A percentile compares a stretch with the other conserved stretches of the same genome.
Evolutionary conservation across 2,329 filamentous ascomycete species (phyloP).

Genomic region (Mycosphaerella sp.): DNA sequence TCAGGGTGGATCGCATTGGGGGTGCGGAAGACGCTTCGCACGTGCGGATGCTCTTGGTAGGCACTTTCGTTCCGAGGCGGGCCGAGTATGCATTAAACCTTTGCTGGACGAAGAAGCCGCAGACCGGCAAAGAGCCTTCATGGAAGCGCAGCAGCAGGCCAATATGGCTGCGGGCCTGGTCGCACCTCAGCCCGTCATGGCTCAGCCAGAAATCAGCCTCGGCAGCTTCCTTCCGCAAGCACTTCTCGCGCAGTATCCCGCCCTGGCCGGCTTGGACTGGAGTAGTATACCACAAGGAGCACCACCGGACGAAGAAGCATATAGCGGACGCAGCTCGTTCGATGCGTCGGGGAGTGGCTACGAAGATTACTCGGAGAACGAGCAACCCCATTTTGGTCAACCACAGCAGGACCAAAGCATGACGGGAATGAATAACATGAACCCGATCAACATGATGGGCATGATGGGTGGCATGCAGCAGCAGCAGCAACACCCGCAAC

Average conservation of each 20-base stretch:
- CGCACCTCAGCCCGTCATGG: slow-evolving; percentile 29
- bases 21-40: slow-evolving; percentile 86
- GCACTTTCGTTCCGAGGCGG: slow-evolving; percentile 88
- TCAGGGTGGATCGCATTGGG: slow-evolving; percentile 77
- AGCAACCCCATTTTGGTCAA: slow-evolving; percentile 24
- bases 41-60: slow-evolving; percentile 83
- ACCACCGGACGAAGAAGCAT: slow-evolving; percentile 39
- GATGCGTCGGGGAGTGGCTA: slow-evolving; percentile 59
- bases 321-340: slow-evolving; percentile 72
- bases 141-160: slow-evolving; percentile 52
- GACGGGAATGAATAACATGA: slow-evolving; percentile 16
- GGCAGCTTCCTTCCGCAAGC: slow-evolving; percentile 74
- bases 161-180: slow-evolving; percentile 39
- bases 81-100: slow-evolving; percentile 94
- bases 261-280: slow-evolving; percentile 87
- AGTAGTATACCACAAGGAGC: slow-evolving; percentile 58
- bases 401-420: slow-evolving; percentile 19
- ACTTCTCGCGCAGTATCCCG: slow-evolving; percentile 84
- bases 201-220: slow-evolving; percentile 43
- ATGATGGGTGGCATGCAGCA: slow-evolving; percentile 20
- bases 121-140: slow-evolving; percentile 68
- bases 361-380: slow-evolving; percentile 58
- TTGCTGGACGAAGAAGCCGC: slow-evolving; percentile 87
- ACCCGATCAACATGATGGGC: not conserved
- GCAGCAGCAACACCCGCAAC: slow-evolving; percentile 8